phyloP scores from a whole-genome alignment of 306 rosid species.

The Fragaria iinumae region DNA sequence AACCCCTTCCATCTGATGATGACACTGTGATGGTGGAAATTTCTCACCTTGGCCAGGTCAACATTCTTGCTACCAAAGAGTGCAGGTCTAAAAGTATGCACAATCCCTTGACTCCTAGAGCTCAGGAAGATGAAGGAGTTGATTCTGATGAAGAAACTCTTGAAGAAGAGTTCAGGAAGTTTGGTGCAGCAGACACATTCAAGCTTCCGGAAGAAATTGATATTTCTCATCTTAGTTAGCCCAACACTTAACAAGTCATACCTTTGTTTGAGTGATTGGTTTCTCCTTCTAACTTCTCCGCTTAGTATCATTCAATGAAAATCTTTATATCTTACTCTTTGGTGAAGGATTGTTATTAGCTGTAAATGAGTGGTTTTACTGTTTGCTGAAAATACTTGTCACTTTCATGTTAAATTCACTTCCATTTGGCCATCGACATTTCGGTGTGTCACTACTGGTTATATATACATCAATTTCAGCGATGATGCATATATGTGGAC shows the following conservation, averaged over 20 bases:
- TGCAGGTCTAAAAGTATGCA: constrained; percentile 57
- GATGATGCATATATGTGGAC: neutral
- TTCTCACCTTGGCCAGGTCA: constrained; percentile 89
- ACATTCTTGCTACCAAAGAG: constrained; percentile 67
- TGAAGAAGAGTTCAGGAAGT: constrained; percentile 80
- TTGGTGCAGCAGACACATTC: constrained; percentile 91
- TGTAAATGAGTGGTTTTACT: neutral
- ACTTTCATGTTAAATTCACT: neutral
- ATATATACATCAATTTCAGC: neutral
- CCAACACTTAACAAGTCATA: neutral
- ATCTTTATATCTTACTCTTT: neutral
- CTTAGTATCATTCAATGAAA: neutral
- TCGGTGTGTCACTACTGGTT: neutral
- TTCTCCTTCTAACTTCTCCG: neutral
- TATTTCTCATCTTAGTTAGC: constrained; percentile 65
- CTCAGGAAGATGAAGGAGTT: constrained; percentile 40
- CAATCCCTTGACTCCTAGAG: constrained; percentile 41
- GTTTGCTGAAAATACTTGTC: neutral
- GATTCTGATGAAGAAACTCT: constrained; percentile 42
- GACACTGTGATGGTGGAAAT: constrained; percentile 81
- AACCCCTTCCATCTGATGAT: constrained; percentile 82
- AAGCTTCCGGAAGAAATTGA: constrained; percentile 71
- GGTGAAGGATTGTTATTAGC: neutral
- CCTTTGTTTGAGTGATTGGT: neutral
- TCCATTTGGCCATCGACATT: neutral